Evolutionary conservation across 441 rosid genomes (phyloP), one percentile per base, ranked within the genome.

Genomic region (Isatis lusitanica): DNA sequence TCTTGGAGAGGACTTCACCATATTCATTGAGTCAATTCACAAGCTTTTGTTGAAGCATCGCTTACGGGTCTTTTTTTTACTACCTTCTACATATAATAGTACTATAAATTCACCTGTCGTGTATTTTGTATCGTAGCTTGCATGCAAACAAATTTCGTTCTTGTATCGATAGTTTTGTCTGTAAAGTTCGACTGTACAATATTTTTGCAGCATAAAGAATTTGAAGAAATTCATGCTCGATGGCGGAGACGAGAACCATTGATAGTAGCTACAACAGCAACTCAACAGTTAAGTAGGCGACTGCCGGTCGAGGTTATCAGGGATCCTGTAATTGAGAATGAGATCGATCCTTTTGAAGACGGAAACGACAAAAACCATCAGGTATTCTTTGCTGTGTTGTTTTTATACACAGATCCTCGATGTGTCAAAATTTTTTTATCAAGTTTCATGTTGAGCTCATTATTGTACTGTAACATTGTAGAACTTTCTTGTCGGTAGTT

Each of bases 1-100:
- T 79, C 94, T 96, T 51, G 99, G 99, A 70, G 98, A 89, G 85
- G 98, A 96, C 78, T 96, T 96, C 78, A 90, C 92, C 77, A 88
- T 96, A 83, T 93, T 96, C 77, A 90, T 96, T 63, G 96, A 94
- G 44, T 96, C 99, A 51, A 87, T 96, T 77, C 98, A 89, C 87
- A 96, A 90, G 77, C 93, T 96, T 66, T 39, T 94, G 79, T 70
- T 89, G 78, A 92, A 90, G 81, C 84, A 92, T 77, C 90, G 84
- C 48, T 84, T 92, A 46, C 87, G 83, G 97, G 99, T 92, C 16
- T 61, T 51, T 44, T 55, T 66, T 48, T 58, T 9, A 50, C 69
- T 74, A 33, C 70, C 59, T 64, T 36, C 40, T 38, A 50, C 47
- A 18, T 62, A 17, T 2, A 59, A 33, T 62, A 62, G 21, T 66